Evolutionary conservation across 2,329 filamentous ascomycete genomes (phyloP).

Genomic region (Colletotrichum spaethianum): DNA sequence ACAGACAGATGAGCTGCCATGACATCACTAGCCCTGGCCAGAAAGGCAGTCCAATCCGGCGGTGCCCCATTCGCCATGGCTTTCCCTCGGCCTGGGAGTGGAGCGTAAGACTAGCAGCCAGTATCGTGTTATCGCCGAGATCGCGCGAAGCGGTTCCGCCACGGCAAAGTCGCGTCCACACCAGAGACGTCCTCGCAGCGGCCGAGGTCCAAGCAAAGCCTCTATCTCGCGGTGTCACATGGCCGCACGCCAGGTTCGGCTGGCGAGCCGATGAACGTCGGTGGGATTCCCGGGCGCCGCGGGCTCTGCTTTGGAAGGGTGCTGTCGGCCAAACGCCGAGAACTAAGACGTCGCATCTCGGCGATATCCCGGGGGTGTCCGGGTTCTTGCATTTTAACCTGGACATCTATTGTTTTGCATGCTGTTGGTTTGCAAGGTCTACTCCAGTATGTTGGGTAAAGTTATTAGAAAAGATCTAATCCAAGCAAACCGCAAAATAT

Average conservation of each 20-base stretch:
- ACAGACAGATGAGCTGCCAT: slow-evolving; percentile 7
- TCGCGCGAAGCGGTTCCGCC: slow-evolving; percentile 5
- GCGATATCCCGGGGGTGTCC: slow-evolving; percentile 37
- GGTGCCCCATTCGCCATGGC: slow-evolving; percentile 11
- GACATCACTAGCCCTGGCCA: slow-evolving; percentile 26
- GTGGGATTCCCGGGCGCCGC: slow-evolving; percentile 10
- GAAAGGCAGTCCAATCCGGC: slow-evolving; percentile 23
- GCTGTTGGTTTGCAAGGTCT: not conserved
- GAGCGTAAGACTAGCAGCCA: slow-evolving; percentile 9
- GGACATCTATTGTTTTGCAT: too few relatives aligned
- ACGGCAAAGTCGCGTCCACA: slow-evolving; percentile 11
- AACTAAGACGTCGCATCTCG: slow-evolving; percentile 25
- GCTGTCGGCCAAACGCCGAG: slow-evolving; percentile 20
- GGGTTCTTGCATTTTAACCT: slow-evolving; percentile 7
- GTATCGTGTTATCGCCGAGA: slow-evolving; percentile 19
- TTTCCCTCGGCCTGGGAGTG: slow-evolving; percentile 20
- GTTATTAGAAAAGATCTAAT: not conserved
- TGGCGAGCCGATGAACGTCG: slow-evolving; percentile 10
- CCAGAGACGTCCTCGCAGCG: not conserved
- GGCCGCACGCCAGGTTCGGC: slow-evolving; percentile 13
- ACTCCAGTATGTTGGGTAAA: not conserved
- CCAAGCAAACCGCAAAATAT: not conserved
- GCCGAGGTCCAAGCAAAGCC: not conserved
- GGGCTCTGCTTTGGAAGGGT: not conserved
- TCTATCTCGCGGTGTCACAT: slow-evolving; percentile 29